Conservation (phyloP, 1,139 yeast genomes). For the Yamadazyma buinensis region DNA sequence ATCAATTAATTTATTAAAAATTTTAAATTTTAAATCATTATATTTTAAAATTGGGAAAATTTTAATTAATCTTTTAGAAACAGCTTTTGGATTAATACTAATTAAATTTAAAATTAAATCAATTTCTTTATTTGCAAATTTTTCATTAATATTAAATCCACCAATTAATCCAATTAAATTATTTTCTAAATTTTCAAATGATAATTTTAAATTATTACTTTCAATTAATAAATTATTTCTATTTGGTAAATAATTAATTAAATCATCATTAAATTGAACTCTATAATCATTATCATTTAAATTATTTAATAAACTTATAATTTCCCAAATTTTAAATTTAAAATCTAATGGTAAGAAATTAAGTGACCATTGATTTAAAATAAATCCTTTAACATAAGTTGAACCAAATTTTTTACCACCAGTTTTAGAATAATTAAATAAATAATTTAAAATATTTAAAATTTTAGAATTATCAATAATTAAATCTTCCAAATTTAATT, state of each 20-base stretch:
- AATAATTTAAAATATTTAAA: constrained; percentile 20
- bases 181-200: constrained; percentile 47
- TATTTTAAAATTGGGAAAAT: constrained; percentile 54
- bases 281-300: constrained; percentile 29
- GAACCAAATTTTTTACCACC: constrained; percentile 35
- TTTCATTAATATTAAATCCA: constrained; percentile 29
- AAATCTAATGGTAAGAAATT: constrained; percentile 28
- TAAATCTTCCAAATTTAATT: constrained; percentile 24
- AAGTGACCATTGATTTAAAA: constrained; percentile 43
- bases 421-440: constrained; percentile 28
- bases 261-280: constrained; percentile 29
- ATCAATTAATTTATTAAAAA: constrained; percentile 63
- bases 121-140: constrained; percentile 42
- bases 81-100: constrained; percentile 44
- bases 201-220: constrained; percentile 46
- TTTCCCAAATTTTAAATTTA: constrained; percentile 32
- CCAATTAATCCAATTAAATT: constrained; percentile 57
- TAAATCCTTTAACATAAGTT: constrained; percentile 32
- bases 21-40: constrained; percentile 51
- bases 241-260: constrained; percentile 23
- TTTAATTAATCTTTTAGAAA: constrained; percentile 48
- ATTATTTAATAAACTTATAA: constrained; percentile 17
- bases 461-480: constrained; percentile 28
- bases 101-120: constrained; percentile 53
- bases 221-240: constrained; percentile 43